Conservation (phyloP, 2,329 filamentous ascomycete genomes). For the Pseudophaeomoniella oleicola region DNA sequence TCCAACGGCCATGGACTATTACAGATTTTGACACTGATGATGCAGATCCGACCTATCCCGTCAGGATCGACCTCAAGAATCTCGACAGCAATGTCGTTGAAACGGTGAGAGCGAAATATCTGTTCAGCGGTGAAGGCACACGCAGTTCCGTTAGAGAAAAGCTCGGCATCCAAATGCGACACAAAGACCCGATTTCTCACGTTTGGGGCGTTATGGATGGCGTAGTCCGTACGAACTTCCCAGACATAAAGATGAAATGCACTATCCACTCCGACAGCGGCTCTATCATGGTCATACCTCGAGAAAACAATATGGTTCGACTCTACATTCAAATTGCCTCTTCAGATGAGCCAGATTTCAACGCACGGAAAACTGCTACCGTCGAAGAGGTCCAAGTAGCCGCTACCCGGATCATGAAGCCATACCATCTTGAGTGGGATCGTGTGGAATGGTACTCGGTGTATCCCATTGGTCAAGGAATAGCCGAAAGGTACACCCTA, state of each 20-base stretch:
- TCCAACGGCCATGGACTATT: constrained; percentile 49
- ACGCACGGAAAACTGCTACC: constrained; percentile 45
- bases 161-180: constrained; percentile 50
- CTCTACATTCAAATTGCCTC: constrained; percentile 45
- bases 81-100: constrained; percentile 58
- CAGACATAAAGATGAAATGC: constrained; percentile 51
- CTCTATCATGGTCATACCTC: constrained; percentile 48
- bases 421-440: constrained; percentile 48
- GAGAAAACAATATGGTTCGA: constrained; percentile 34
- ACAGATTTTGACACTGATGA: constrained; percentile 46
- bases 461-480: constrained; percentile 51
- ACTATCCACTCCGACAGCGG: constrained; percentile 52
- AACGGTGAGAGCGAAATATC: constrained; percentile 47
- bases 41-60: constrained; percentile 55
- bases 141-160: constrained; percentile 45
- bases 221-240: constrained; percentile 49
- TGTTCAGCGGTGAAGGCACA: constrained; percentile 49
- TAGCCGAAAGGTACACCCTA: constrained; percentile 49
- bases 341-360: constrained; percentile 45
- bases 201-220: constrained; percentile 56
- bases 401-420: constrained; percentile 44
- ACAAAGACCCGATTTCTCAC: constrained; percentile 49
- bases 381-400: constrained; percentile 42
- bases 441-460: constrained; percentile 53
- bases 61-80: constrained; percentile 63